Base-by-base conservation (phyloP, 192 early-diverging fungal genomes). In the Ramicandelaber brevisporus region DNA sequence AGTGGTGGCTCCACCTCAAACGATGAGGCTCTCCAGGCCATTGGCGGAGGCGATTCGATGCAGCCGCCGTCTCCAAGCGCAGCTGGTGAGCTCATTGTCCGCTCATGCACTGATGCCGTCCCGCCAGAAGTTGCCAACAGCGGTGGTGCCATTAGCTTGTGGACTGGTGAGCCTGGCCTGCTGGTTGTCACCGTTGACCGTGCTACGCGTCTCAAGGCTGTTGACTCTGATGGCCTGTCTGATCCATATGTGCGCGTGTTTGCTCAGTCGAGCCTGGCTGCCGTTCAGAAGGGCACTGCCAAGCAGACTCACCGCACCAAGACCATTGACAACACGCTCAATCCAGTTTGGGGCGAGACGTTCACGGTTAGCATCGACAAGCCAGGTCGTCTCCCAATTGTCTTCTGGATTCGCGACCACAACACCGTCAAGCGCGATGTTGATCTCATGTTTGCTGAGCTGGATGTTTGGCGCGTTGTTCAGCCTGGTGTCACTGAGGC, bases 291-390 rank as follows among this genome's bases (percentile, higher is more conserved):
- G 50, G 77, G 77, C 41, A 73, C 54, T 6, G 28, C 68, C 7
- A 41, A 60, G 4, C 81, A 77, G 6, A 34, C 26, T 30, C 81
- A 69, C 68, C 65, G 68, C 16, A 86, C 84, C 8, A 67, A 74
- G 17, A 59, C 70, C 41, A 77, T 82, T 38, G 65, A 75, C 17
- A 73, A 80, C 37, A 70, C 73, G 12, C 43, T 90, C 30, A 67
- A 84, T 30, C 92, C 92, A 1, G 64, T 69, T 14, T 98, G 88
- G 86, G 71, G 87, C 48, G 84, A 88, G 55, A 68, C 66, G 16
- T 64, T 78, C 65, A 65, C 20, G 57, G 50, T 29, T 6, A 39
- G 40, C 14, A 22, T 54, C 19, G 16, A 51, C 2, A 41, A 30
- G 11, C 36, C 29, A 16, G 37, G 40, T 3, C 55, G 56, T 9